Evolutionary conservation across 305 asterid genomes (phyloP), one percentile per base, ranked within the genome.

Genomic region (Fraxinus albicans): DNA sequence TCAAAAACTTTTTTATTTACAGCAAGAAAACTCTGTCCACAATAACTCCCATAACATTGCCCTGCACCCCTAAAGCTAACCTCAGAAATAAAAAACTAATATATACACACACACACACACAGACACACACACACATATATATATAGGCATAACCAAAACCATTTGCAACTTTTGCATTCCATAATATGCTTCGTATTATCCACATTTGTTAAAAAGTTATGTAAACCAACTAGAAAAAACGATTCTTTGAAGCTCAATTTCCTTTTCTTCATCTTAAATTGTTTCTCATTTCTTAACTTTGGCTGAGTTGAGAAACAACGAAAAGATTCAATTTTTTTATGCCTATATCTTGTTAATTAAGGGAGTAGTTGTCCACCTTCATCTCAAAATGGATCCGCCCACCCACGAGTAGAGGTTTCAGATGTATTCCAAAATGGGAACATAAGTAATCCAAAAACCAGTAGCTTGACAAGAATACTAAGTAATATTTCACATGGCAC

Each of bases 391-490:
- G 70, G 8, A 50, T 34, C 50, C 40, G 4, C n/a, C 2, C 55
- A 2, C 40, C 34, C 65, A 23, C 79, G 69, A 76, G 36, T 67
- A 67, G 82, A 36, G 25, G 44, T 40, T 73, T 78, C 75, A 55
- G 47, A 19, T 42, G 38, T 60, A 23, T 34, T 50, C 36, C 42
- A 78, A 69, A n/a, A 53, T 40, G 53, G 17, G 42, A 80, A 15
- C 75, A 82, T 34, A 21, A 21, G 44, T 25, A 40, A 79, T 69
- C 42, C 83, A 80, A 73, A 77, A 55, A 34, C 70, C 60, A 83
- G 40, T 78, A 81, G 73, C 78, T 58, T 36, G 81, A 44, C 77
- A 67, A 44, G 80, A 60, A 80, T 77, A 77, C 29, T 50, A 80
- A 60, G 27, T 72, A 75, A 13, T 76, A 67, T 82, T 40, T 74